Percentiles rank a stretch among this genome's conserved stretches.
Conservation (phyloP, 306 rosid genomes). For the Casuarina equisetifolia region DNA sequence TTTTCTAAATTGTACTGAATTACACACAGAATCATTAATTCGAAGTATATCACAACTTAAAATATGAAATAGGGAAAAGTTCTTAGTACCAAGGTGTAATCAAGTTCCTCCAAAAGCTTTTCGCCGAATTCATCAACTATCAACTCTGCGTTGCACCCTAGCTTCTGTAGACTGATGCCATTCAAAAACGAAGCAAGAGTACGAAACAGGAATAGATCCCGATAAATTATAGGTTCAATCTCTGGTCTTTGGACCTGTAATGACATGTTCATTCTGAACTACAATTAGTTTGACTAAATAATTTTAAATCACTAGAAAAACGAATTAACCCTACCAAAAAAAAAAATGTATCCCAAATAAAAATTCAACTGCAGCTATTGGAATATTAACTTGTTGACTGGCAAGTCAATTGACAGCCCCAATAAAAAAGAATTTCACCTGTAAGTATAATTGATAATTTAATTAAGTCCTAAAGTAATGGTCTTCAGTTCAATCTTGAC, state of each 20-base stretch:
- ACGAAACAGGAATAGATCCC: conserved; percentile 95
- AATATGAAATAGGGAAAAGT: conserved; percentile 29
- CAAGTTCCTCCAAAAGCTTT: conserved; percentile 99
- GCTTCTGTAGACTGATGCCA: conserved; percentile 84
- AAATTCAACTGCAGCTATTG: neutral
- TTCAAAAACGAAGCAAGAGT: conserved; percentile 91
- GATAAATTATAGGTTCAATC: conserved; percentile 90
- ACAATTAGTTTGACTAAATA: neutral
- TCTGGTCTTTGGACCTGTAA: conserved; percentile 92
- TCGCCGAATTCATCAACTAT: conserved; percentile 99
- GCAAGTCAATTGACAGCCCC: too few relatives aligned
- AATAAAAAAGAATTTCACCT: too few relatives aligned
- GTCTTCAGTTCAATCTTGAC: too few relatives aligned
- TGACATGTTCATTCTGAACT: conserved; percentile 2
- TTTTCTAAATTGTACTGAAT: neutral
- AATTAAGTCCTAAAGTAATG: too few relatives aligned
- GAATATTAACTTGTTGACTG: too few relatives aligned
- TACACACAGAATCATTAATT: neutral
- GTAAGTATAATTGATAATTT: too few relatives aligned
- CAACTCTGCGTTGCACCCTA: conserved; percentile 97
- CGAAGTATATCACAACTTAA: conserved; percentile 12
- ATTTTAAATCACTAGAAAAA: neutral
- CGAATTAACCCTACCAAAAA: neutral
- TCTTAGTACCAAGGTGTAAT: conserved; percentile 81
- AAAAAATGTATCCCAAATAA: neutral